A percentile compares a stretch with the other conserved stretches of the same genome.
These are phyloP conservation scores for Grosmannia clavigera DNA, from an alignment of 2,329 filamentous ascomycete species.

Conservation along the genomic window DNA sequence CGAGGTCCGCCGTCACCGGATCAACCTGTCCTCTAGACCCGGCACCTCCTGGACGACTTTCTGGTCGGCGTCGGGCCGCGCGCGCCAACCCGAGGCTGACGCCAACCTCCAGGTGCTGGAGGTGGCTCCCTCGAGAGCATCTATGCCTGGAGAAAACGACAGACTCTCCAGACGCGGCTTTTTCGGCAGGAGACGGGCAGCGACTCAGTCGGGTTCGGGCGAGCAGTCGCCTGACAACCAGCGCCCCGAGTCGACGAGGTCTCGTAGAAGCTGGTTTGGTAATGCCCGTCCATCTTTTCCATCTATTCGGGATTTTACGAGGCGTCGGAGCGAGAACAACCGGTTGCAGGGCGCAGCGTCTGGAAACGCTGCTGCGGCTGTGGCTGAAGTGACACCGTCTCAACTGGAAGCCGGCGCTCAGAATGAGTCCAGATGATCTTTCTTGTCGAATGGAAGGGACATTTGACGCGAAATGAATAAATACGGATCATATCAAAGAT, in stretches of 20 bases:
- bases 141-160: not conserved
- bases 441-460: not conserved
- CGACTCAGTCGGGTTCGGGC: not conserved
- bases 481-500: not conserved
- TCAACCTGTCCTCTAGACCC: slow-evolving; percentile 34
- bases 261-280: not conserved
- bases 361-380: not conserved
- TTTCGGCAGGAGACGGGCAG: slow-evolving; percentile 11
- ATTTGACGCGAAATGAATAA: not conserved
- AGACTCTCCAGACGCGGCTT: slow-evolving; percentile 7
- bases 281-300: not conserved
- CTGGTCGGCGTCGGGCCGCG: slow-evolving; percentile 8
- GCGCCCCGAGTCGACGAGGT: not conserved
- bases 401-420: slow-evolving; percentile 24
- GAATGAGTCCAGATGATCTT: not conserved
- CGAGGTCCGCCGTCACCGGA: slow-evolving; percentile 22
- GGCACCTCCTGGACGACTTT: slow-evolving; percentile 26
- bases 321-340: not conserved
- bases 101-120: not conserved
- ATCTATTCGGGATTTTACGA: not conserved
- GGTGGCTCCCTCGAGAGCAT: not conserved
- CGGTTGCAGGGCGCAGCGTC: not conserved
- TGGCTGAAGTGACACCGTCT: slow-evolving; percentile 16
- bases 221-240: not conserved
- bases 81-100: not conserved